phyloP scores from a whole-genome alignment of 2,329 filamentous ascomycete genomes.

The Setomelanomma holmii region DNA sequence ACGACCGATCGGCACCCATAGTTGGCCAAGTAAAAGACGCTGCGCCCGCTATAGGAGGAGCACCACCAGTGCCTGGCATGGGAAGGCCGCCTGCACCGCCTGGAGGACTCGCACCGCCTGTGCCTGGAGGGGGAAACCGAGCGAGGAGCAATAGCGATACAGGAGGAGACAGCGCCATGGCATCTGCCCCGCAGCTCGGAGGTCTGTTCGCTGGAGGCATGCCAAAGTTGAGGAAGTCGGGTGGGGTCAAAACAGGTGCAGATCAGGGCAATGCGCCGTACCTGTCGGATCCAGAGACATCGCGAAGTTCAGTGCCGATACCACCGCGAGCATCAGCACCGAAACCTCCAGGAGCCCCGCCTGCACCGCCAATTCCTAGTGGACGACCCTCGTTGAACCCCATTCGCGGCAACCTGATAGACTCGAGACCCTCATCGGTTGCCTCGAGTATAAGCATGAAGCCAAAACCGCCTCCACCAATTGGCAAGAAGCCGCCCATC shows the following conservation, averaged over 20 bases:
- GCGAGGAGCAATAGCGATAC: slow-evolving; percentile 85
- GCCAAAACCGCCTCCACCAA: slow-evolving; percentile 75
- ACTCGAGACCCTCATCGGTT: slow-evolving; percentile 65
- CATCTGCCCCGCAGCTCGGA: slow-evolving; percentile 74
- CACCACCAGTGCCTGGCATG: slow-evolving; percentile 79
- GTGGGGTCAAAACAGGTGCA: slow-evolving; percentile 68
- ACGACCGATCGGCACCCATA: slow-evolving; percentile 86
- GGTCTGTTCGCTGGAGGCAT: slow-evolving; percentile 94
- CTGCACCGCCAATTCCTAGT: slow-evolving; percentile 58
- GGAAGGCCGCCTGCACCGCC: slow-evolving; percentile 58
- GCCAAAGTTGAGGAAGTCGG: slow-evolving; percentile 89
- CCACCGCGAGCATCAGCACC: slow-evolving; percentile 61
- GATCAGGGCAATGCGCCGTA: slow-evolving; percentile 72
- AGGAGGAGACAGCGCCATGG: slow-evolving; percentile 45
- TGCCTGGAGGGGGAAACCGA: slow-evolving; percentile 62
- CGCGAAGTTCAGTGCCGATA: slow-evolving; percentile 59
- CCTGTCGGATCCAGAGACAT: slow-evolving; percentile 78
- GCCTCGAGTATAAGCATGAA: slow-evolving; percentile 64
- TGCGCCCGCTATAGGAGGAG: slow-evolving; percentile 72
- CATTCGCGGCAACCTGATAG: slow-evolving; percentile 58
- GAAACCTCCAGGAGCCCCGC: slow-evolving; percentile 54
- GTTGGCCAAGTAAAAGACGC: slow-evolving; percentile 65
- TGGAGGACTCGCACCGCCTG: slow-evolving; percentile 75
- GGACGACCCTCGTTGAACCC: slow-evolving; percentile 68
- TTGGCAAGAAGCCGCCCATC: slow-evolving; percentile 75